Conservation (phyloP, 139 green algal species). For the Haematococcus lacustris region DNA sequence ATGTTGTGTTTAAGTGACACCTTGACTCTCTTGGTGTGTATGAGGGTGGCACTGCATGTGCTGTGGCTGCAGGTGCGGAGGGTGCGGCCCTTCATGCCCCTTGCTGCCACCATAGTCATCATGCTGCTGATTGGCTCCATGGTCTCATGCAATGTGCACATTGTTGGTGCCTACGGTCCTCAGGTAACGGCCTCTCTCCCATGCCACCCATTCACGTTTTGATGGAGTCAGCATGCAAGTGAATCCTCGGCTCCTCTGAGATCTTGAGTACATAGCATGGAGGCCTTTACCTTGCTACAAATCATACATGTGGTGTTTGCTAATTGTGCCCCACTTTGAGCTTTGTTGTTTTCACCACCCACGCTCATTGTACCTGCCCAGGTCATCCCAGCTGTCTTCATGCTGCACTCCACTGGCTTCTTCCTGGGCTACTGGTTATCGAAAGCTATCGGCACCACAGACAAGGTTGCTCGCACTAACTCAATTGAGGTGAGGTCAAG, state of each 20-base stretch:
- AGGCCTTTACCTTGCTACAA: no score
- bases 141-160: slow-evolving; percentile 38
- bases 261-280: no score
- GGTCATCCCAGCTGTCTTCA: slow-evolving; percentile 16
- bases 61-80: slow-evolving; percentile 28
- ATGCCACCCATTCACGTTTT: no score
- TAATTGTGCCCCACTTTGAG: no score
- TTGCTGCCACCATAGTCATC: slow-evolving; percentile 37
- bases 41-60: slow-evolving; percentile 9
- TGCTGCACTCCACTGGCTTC: slow-evolving; percentile 47
- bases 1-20: no score
- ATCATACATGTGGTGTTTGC: no score
- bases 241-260: no score
- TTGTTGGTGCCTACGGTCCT: not conserved
- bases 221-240: no score
- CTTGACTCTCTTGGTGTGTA: not conserved
- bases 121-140: slow-evolving; percentile 48
- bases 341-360: no score
- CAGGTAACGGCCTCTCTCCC: no score
- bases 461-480: slow-evolving; percentile 55
- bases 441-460: slow-evolving; percentile 33
- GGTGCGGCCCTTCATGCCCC: slow-evolving; percentile 47
- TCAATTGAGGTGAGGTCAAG: slow-evolving; percentile 32
- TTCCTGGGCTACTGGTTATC: slow-evolving; percentile 41
- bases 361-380: no score